Conservation (phyloP, 2,329 filamentous ascomycete genomes). For the Cordyceps cateniannulata region DNA sequence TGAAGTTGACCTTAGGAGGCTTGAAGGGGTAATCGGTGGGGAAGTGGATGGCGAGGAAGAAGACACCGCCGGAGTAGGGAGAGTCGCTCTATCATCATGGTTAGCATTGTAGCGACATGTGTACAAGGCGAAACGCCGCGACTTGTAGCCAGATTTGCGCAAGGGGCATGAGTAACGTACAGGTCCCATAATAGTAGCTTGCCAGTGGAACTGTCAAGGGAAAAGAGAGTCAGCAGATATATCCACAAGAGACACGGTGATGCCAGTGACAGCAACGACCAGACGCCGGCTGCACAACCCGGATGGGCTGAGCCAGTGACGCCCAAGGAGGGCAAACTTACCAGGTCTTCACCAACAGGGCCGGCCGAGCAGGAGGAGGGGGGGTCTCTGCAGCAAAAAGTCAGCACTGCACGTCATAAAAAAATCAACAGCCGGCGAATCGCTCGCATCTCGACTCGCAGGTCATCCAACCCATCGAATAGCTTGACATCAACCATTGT, state of each 20-base stretch:
- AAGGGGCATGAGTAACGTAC: conserved; percentile 54
- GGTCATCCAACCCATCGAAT: neutral
- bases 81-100: conserved; percentile 67
- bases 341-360: conserved; percentile 94
- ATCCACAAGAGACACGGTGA: neutral
- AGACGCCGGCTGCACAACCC: neutral
- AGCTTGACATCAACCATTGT: conserved; percentile 1
- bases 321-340: conserved; percentile 48
- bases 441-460: neutral
- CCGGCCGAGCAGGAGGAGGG: conserved; percentile 98
- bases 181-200: conserved; percentile 99
- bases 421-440: conserved; percentile 2
- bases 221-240: conserved; percentile 18
- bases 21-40: conserved; percentile 99
- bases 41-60: conserved; percentile 98
- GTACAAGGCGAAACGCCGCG: neutral
- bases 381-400: conserved; percentile 64
- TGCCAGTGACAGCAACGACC: conserved; percentile 3
- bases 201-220: conserved; percentile 85
- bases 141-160: neutral
- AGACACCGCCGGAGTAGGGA: conserved; percentile 95
- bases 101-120: conserved; percentile 22
- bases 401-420: conserved; percentile 16
- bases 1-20: conserved; percentile 99
- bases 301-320: conserved; percentile 16